Evolutionary conservation across 148 eudicot species (phyloP), one percentile per base, ranked within the genome.

Genomic region (Heliosperma pusillum): DNA sequence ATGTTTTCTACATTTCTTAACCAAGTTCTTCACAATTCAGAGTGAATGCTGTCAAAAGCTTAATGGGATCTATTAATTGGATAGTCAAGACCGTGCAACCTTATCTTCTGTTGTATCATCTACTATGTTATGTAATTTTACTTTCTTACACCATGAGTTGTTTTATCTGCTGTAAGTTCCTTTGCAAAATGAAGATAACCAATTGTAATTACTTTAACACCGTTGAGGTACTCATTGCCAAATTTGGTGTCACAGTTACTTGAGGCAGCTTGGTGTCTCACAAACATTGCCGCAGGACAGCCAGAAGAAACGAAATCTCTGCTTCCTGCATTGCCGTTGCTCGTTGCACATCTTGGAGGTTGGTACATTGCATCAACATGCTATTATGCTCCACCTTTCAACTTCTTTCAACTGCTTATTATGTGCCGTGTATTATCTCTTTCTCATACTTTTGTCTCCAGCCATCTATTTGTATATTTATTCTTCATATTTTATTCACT

Each of bases 201-300:
- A 3, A 10, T 21, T 33, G 11, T 30, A 17, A 6, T 25, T 26
- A 30, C 50, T 61, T 33, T 61, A 20, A 33, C 20, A 7, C 19
- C 65, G 8, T n/a, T 44, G 44, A 66, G 5, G 4, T 42, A 42
- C 69, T 40, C 10, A 62, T 62, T 78, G n/a, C 68, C 52, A 40
- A 68, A 77, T 78, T 8, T 70, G 24, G 25, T 73, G 64, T 73
- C 65, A 63, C 90, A 95, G 99, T 85, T 95, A 85, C 99, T 90
- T 75, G 97, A 95, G 82, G 90, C 97, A 59, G 96, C 99, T 84
- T 95, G 97, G 99, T 95, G 97, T 81, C 91, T 95, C 74, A 95
- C 99, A 27, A 95, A 92, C 80, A 90, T 95, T 61, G 99, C 99
- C 11, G 97, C 97, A 47, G 99, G 99, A 60, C 88, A 80, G 77